These are phyloP conservation scores for Prunus persica DNA, from an alignment of 306 rosid genomes.

Conservation along the genomic window Prunus_persica_NCBIv2 NC_034011.1:25108501-25109000, in stretches of 20 bases:
- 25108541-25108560: no score
- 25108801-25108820: neutral
- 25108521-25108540: no score
- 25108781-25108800: neutral
- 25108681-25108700: neutral
- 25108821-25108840: neutral
- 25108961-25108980: conserved; percentile 4
- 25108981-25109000: neutral
- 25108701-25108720: neutral
- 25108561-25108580: no score
- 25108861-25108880: conserved; percentile 10
- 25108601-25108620: neutral
- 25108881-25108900: conserved; percentile 15
- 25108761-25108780: neutral
- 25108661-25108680: neutral
- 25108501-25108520: no score
- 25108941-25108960: neutral
- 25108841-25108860: neutral
- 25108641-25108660: neutral
- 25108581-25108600: neutral
- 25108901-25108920: neutral
- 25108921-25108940: neutral
- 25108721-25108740: conserved; percentile 5
- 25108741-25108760: neutral
- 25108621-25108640: neutral